phyloP scores from a whole-genome alignment of 2,329 filamentous ascomycete genomes.

The Harringtonia lauricola region DNA sequence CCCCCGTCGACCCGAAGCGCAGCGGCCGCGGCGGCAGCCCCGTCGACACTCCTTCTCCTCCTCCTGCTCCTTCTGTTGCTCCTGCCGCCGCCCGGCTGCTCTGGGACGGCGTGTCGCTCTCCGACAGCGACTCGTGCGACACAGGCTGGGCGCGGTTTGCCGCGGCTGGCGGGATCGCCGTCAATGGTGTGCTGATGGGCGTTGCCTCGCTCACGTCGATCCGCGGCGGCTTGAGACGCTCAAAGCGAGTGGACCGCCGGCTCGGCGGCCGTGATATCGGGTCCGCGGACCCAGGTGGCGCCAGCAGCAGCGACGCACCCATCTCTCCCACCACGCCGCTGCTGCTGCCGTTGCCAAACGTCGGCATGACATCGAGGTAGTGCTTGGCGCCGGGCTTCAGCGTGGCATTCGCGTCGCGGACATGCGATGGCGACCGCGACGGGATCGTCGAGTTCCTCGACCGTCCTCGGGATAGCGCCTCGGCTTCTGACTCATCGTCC shows the following conservation, averaged over 20 bases:
- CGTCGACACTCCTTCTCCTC: not conserved
- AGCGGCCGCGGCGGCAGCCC: constrained; percentile 14
- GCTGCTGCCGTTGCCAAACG: constrained; percentile 24
- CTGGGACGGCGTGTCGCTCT: constrained; percentile 5
- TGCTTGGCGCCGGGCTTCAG: constrained; percentile 25
- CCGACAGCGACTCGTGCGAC: constrained; percentile 6
- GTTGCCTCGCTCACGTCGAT: constrained; percentile 35
- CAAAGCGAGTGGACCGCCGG: constrained; percentile 32
- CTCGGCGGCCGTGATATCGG: constrained; percentile 22
- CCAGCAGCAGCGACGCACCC: not conserved
- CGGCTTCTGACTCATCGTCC: constrained; percentile 36
- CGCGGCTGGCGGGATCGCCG: not conserved
- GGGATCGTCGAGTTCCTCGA: constrained; percentile 19
- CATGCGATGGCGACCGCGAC: constrained; percentile 19
- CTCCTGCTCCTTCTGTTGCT: not conserved
- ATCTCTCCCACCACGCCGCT: not conserved
- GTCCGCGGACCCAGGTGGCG: not conserved
- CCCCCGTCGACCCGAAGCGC: constrained; percentile 13
- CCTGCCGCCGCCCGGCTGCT: not conserved
- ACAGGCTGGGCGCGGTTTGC: constrained; percentile 8
- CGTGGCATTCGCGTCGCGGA: not conserved
- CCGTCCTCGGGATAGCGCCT: constrained; percentile 26
- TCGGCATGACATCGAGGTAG: constrained; percentile 41
- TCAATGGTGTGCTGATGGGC: constrained; percentile 19
- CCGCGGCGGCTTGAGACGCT: constrained; percentile 36